A percentile compares a stretch with the other conserved stretches of the same genome.
These are phyloP conservation scores for Mesembryanthemum crystallinum DNA, from an alignment of 148 eudicot species.

Conservation along the genomic window DNA sequence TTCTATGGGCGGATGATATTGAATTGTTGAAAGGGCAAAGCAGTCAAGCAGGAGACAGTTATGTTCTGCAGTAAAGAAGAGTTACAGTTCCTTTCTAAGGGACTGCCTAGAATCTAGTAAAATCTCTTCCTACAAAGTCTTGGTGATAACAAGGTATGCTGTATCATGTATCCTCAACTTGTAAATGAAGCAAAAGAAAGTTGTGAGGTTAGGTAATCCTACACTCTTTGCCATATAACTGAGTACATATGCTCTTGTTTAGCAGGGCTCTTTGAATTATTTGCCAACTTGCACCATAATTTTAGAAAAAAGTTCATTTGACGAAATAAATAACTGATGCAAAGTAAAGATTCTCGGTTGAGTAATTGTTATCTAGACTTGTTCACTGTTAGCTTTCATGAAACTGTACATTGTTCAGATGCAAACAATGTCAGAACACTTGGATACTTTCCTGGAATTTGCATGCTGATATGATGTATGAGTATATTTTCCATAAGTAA, in stretches of 20 bases:
- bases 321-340: too few relatives aligned
- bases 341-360: too few relatives aligned
- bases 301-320: too few relatives aligned
- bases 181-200: background rate
- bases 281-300: too few relatives aligned
- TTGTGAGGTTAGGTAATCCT: background rate
- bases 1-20: background rate
- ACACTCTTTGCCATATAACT: background rate
- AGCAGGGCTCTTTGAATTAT: too few relatives aligned
- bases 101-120: background rate
- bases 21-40: background rate
- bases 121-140: background rate
- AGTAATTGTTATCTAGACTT: background rate
- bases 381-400: background rate
- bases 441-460: background rate
- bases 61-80: background rate
- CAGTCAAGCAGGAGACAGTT: background rate
- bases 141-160: background rate
- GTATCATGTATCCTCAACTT: background rate
- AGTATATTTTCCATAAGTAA: background rate
- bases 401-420: background rate
- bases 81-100: background rate
- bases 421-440: background rate
- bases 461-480: background rate
- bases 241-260: too few relatives aligned